A percentile compares a stretch with the other conserved stretches of the same genome.
Conservation (phyloP, 2,329 filamentous ascomycete genomes). For the Aspergillus sp. region DNA sequence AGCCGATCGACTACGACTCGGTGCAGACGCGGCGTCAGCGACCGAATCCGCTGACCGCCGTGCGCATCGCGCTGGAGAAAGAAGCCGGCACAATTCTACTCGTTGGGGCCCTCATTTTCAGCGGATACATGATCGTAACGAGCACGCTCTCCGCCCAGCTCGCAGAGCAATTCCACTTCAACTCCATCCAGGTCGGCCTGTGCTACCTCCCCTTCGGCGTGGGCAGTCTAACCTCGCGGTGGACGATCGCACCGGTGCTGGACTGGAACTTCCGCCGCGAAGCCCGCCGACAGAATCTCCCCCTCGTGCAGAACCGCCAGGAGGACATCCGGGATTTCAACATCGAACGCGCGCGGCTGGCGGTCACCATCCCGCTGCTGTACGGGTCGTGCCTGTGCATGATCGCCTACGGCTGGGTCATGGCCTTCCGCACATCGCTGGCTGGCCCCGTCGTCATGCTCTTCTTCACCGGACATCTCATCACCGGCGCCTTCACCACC, state of each 20-base stretch:
- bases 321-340: constrained; percentile 53
- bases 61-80: constrained; percentile 32
- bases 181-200: constrained; percentile 21
- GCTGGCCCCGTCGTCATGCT: constrained; percentile 32
- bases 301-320: constrained; percentile 38
- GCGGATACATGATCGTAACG: constrained; percentile 44
- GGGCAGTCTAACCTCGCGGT: constrained; percentile 27
- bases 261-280: constrained; percentile 70
- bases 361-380: constrained; percentile 31
- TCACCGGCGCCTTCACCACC: constrained; percentile 36
- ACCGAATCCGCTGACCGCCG: constrained; percentile 20
- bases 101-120: constrained; percentile 39
- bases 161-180: constrained; percentile 15
- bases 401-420: constrained; percentile 38
- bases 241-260: constrained; percentile 41
- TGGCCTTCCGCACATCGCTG: constrained; percentile 30
- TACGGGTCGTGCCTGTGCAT: constrained; percentile 24
- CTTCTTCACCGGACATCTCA: constrained; percentile 31
- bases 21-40: constrained; percentile 13
- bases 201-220: constrained; percentile 21
- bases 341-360: constrained; percentile 42
- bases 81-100: constrained; percentile 33
- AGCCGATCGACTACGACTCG: constrained; percentile 6
- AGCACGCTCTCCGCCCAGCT: constrained; percentile 46
- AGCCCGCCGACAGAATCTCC: constrained; percentile 51